Percentiles rank a stretch among this genome's conserved stretches.
These are phyloP conservation scores for Fusarium beomiforme DNA, from an alignment of 2,329 filamentous ascomycete species.

Conservation along the genomic window DNA sequence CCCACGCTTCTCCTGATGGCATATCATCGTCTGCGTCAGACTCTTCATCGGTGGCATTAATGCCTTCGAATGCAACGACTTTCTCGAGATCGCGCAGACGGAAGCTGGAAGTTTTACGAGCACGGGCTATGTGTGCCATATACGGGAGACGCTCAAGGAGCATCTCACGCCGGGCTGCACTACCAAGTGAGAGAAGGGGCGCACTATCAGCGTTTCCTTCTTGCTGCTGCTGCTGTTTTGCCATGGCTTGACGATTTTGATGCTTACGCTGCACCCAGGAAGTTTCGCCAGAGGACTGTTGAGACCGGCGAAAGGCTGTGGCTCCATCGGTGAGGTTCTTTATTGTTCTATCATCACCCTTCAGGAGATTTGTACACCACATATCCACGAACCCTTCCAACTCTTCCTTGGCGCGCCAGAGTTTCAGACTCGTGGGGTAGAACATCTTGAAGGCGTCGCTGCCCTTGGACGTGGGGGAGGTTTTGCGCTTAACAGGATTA, in stretches of 20 bases:
- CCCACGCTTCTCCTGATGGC: slow-evolving; percentile 61
- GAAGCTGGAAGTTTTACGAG: slow-evolving; percentile 50
- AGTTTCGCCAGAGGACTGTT: slow-evolving; percentile 41
- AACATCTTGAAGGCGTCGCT: slow-evolving; percentile 87
- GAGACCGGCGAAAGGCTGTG: slow-evolving; percentile 59
- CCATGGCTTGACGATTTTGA: slow-evolving; percentile 33
- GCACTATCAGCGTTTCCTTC: slow-evolving; percentile 39
- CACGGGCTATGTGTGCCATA: slow-evolving; percentile 72
- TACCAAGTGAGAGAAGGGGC: slow-evolving; percentile 68
- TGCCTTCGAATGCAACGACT: slow-evolving; percentile 73
- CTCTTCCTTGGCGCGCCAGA: slow-evolving; percentile 88
- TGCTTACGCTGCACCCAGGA: slow-evolving; percentile 51
- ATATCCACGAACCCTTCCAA: slow-evolving; percentile 77
- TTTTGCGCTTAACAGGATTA: slow-evolving; percentile 81
- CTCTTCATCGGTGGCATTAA: slow-evolving; percentile 60
- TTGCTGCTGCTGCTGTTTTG: slow-evolving; percentile 22
- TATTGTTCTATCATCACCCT: slow-evolving; percentile 58
- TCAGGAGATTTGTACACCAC: slow-evolving; percentile 71
- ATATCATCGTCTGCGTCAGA: slow-evolving; percentile 57
- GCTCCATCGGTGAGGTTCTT: slow-evolving; percentile 58
- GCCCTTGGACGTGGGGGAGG: slow-evolving; percentile 54
- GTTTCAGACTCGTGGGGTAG: slow-evolving; percentile 83
- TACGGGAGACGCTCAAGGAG: slow-evolving; percentile 90
- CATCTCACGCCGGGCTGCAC: slow-evolving; percentile 75
- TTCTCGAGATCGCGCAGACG: slow-evolving; percentile 70